A percentile compares a stretch with the other conserved stretches of the same genome.
Evolutionary conservation across 768 basidiomycete species (phyloP).

Genomic region (Naganishia onofrii): DNA sequence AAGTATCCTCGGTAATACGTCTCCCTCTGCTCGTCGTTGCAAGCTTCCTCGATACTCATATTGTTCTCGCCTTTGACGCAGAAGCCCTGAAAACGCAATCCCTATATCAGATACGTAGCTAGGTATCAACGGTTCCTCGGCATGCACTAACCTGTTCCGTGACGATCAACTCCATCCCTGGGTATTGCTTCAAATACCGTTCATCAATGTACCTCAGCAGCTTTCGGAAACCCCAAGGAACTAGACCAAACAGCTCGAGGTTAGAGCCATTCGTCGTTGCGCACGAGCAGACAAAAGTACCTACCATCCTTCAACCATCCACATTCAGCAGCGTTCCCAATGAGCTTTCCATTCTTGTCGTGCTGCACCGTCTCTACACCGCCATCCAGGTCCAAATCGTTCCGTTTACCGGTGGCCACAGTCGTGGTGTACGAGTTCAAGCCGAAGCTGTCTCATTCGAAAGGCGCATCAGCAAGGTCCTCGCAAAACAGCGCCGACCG

Average conservation of each 20-base stretch:
- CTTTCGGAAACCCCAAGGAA: slow-evolving; percentile 37
- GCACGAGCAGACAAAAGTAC: neutral
- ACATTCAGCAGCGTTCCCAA: slow-evolving; percentile 3
- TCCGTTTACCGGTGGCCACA: slow-evolving; percentile 20
- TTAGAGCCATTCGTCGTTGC: neutral
- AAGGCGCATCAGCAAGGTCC: neutral
- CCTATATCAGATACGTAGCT: too few relatives aligned
- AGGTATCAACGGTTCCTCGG: neutral
- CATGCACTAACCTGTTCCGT: slow-evolving; percentile 23
- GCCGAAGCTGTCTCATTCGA: slow-evolving; percentile 18
- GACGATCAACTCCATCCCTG: slow-evolving; percentile 29
- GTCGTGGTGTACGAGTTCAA: slow-evolving; percentile 31
- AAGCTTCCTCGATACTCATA: slow-evolving; percentile 24
- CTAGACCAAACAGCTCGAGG: neutral
- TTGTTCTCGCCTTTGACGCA: slow-evolving; percentile 28
- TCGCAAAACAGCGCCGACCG: too few relatives aligned
- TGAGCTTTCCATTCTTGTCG: slow-evolving; percentile 21
- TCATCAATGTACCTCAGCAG: slow-evolving; percentile 31
- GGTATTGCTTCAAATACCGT: slow-evolving; percentile 14
- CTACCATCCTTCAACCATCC: slow-evolving; percentile 8
- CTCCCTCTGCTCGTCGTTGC: slow-evolving; percentile 28
- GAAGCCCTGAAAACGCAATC: slow-evolving; percentile 19
- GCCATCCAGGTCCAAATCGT: slow-evolving; percentile 7
- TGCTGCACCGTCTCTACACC: neutral
- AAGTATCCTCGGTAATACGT: slow-evolving; percentile 34